A percentile compares a stretch with the other conserved stretches of the same genome.
These are phyloP conservation scores for Exophiala lecanii-corni DNA, from an alignment of 2,329 filamentous ascomycete species.

Conservation along the genomic window DNA sequence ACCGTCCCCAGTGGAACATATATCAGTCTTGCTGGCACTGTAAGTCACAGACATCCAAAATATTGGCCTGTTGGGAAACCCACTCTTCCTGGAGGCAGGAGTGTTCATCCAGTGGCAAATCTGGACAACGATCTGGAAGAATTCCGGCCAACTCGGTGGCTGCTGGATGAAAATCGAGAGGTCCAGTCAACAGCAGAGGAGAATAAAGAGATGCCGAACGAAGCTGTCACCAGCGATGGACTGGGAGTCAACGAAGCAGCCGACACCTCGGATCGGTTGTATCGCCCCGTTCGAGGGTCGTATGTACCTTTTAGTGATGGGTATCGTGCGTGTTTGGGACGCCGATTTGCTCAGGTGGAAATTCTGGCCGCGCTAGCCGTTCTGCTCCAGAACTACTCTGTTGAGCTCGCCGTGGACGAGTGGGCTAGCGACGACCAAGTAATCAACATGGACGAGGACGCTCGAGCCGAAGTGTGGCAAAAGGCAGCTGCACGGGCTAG, in stretches of 20 bases:
- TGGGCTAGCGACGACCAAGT: conserved; percentile 54
- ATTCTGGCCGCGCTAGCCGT: conserved; percentile 50
- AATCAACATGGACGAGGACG: conserved; percentile 43
- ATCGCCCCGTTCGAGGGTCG: conserved; percentile 50
- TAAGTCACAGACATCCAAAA: conserved; percentile 62
- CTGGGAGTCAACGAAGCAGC: conserved; percentile 54
- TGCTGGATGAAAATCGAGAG: conserved; percentile 35
- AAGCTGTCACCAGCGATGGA: conserved; percentile 23
- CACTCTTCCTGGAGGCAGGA: conserved; percentile 36
- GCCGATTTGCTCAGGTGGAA: conserved; percentile 55
- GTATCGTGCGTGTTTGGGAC: conserved; percentile 51
- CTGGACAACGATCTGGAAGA: conserved; percentile 57
- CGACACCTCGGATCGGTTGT: conserved; percentile 60
- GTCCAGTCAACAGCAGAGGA: conserved; percentile 6
- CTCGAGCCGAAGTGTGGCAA: conserved; percentile 53
- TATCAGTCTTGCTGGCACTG: conserved; percentile 54
- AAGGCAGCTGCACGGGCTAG: conserved; percentile 56
- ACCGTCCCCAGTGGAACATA: conserved; percentile 54
- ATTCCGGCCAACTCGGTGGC: conserved; percentile 71
- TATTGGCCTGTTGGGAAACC: conserved; percentile 59
- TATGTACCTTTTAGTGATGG: conserved; percentile 55
- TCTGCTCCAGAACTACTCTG: conserved; percentile 54
- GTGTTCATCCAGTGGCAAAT: conserved; percentile 30
- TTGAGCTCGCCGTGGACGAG: conserved; percentile 66
- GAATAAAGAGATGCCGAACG: conserved; percentile 17